Percentiles rank a stretch among this genome's conserved stretches.
Evolutionary conservation across 805 yeast species (phyloP).

Genomic region (Saccharomycopsis microspora): DNA sequence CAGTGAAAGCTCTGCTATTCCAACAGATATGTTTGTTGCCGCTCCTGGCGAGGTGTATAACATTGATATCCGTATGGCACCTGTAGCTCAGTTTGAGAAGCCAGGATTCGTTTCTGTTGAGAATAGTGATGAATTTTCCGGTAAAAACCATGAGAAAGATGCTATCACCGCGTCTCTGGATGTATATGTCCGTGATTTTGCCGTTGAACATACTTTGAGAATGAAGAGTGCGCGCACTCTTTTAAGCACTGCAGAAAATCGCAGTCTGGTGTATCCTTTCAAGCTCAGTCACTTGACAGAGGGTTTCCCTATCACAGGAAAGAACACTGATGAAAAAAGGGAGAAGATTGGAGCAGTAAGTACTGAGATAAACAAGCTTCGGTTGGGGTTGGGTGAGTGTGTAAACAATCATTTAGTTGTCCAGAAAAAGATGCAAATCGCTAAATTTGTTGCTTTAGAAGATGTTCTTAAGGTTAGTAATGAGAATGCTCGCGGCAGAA

Average conservation of each 20-base stretch:
- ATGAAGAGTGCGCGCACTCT: constrained; percentile 64
- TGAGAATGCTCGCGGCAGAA: constrained; percentile 45
- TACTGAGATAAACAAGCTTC: constrained; percentile 46
- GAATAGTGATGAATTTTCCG: constrained; percentile 51
- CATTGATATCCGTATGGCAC: constrained; percentile 73
- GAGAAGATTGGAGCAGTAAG: constrained; percentile 31
- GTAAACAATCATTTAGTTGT: constrained; percentile 69
- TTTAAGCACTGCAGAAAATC: constrained; percentile 57
- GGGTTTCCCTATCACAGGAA: constrained; percentile 41
- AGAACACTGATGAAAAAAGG: constrained; percentile 21
- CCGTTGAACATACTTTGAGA: constrained; percentile 64
- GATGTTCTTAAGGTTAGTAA: constrained; percentile 39
- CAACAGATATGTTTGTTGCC: constrained; percentile 65
- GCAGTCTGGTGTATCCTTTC: constrained; percentile 83
- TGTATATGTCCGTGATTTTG: constrained; percentile 74
- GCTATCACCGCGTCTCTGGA: constrained; percentile 39
- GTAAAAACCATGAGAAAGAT: constrained; percentile 41
- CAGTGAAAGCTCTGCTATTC: constrained; percentile 46
- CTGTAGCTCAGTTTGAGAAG: constrained; percentile 40
- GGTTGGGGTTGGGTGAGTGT: constrained; percentile 73
- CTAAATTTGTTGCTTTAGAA: constrained; percentile 63
- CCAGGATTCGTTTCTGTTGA: constrained; percentile 63
- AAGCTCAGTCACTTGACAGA: constrained; percentile 65
- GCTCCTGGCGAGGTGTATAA: constrained; percentile 77
- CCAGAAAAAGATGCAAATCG: constrained; percentile 59